phyloP scores from a whole-genome alignment of 1,284 basidiomycete species.

The Schizopora paradoxa region DNA sequence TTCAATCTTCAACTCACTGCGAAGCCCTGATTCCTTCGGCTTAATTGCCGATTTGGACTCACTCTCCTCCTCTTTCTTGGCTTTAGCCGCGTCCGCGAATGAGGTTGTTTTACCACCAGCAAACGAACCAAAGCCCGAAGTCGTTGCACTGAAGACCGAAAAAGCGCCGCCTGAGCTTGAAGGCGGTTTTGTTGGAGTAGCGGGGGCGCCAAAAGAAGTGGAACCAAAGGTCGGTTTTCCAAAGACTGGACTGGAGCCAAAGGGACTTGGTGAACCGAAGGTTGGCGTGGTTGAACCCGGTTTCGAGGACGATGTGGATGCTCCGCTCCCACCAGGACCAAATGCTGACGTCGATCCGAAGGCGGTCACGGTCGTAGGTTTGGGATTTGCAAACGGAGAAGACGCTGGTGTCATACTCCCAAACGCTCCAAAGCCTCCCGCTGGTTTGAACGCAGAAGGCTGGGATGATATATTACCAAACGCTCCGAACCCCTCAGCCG shows the following conservation, averaged over 20 bases:
- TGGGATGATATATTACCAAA: conserved; percentile 34
- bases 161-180: conserved; percentile 34
- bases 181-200: conserved; percentile 28
- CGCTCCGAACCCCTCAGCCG: conserved; percentile 28
- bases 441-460: conserved; percentile 34
- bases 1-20: neutral
- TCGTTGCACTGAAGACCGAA: conserved; percentile 34
- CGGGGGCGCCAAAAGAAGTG: conserved; percentile 26
- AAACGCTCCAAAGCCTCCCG: conserved; percentile 38
- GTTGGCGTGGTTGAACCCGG: conserved; percentile 20
- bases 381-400: conserved; percentile 53
- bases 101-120: conserved; percentile 29
- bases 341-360: conserved; percentile 28
- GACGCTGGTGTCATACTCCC: conserved; percentile 27
- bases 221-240: conserved; percentile 17
- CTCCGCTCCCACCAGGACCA: conserved; percentile 15
- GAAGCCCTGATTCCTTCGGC: conserved; percentile 14
- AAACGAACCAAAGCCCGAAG: conserved; percentile 28
- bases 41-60: conserved; percentile 17
- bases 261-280: conserved; percentile 20
- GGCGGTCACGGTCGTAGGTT: conserved; percentile 32
- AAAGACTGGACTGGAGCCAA: conserved; percentile 23
- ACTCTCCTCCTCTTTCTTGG: conserved; percentile 6
- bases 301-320: conserved; percentile 19
- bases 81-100: conserved; percentile 37